Evolutionary conservation across 2,329 filamentous ascomycete genomes (phyloP), one percentile per base, ranked within the genome.

Genomic region (Colletotrichum sp.): DNA sequence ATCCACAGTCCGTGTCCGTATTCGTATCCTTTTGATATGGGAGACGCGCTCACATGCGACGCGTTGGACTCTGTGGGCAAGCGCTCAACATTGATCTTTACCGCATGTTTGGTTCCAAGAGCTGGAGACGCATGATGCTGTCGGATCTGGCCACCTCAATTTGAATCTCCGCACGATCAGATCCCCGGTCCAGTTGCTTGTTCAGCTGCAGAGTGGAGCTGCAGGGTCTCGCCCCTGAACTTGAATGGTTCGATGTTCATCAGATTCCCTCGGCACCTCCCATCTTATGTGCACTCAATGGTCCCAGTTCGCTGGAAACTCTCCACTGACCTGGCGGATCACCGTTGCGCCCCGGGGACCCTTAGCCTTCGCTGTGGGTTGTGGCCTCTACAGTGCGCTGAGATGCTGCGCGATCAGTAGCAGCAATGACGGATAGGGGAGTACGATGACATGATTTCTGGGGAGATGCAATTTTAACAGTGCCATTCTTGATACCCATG

Each of bases 271-370:
- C 43, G 43, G 43, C 0, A 10, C 12, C 6, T 52, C 43, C 43
- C 43, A 52, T 52, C n/a, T 52, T 9, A 52, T 52, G n/a, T 52
- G 43, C 43, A 52, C n/a, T 13, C 43, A 52, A 13, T 0, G n/a
- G n/a, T 22, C 43, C 43, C n/a, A 22, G 22, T 5, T 52, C 43
- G 43, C 0, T 0, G n/a, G n/a, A 0, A 22, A 0, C n/a, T 52
- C 43, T 2, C 43, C 43, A 22, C 43, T 22, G 43, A 52, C 43
- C 0, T 13, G 10, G n/a, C n/a, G 12, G 43, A 22, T 22, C n/a
- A 52, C 10, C 43, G 0, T 52, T 22, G 43, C 43, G 9, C 43
- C n/a, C 43, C 22, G n/a, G 12, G 43, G n/a, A 22, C 43, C 43
- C 43, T 13, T 12, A 22, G 6, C 0, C 3, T 52, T 22, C n/a